phyloP scores from a whole-genome alignment of 2,329 filamentous ascomycete genomes.

The Beauveria bassiana region DNA sequence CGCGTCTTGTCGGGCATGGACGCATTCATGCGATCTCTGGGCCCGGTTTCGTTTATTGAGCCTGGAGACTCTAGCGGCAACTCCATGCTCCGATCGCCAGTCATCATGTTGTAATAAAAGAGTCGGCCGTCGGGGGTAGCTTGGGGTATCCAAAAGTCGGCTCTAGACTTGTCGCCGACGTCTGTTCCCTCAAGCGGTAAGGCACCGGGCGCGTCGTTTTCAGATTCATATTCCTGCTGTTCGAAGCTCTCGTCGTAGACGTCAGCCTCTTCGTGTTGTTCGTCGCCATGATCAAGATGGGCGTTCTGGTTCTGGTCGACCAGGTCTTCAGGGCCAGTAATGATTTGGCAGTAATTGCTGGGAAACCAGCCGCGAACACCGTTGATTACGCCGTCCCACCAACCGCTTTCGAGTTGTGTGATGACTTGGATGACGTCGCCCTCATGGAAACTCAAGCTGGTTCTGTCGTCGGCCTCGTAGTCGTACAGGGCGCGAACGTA shows the following conservation, averaged over 20 bases:
- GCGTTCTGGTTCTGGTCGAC: slow-evolving; percentile 52
- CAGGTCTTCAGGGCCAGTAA: slow-evolving; percentile 67
- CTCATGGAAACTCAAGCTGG: slow-evolving; percentile 91
- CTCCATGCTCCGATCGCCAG: slow-evolving; percentile 90
- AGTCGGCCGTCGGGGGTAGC: slow-evolving; percentile 86
- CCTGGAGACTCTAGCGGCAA: slow-evolving; percentile 85
- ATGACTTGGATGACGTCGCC: slow-evolving; percentile 98
- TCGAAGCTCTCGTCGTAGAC: slow-evolving; percentile 62
- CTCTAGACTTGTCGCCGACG: slow-evolving; percentile 63
- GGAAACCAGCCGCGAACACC: slow-evolving; percentile 97
- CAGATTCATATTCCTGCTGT: slow-evolving; percentile 54
- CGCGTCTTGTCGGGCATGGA: slow-evolving; percentile 83
- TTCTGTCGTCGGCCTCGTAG: slow-evolving; percentile 95
- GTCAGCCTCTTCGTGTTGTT: slow-evolving; percentile 57
- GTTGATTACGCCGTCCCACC: slow-evolving; percentile 99
- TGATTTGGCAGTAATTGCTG: slow-evolving; percentile 93
- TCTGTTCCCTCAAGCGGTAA: slow-evolving; percentile 63
- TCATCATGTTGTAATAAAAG: slow-evolving; percentile 98
- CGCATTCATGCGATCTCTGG: slow-evolving; percentile 80
- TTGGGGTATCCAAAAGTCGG: slow-evolving; percentile 98
- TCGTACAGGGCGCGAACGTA: slow-evolving; percentile 96
- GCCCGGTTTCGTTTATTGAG: slow-evolving; percentile 72
- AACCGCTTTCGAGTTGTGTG: slow-evolving; percentile 94
- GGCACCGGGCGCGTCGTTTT: slow-evolving; percentile 50
- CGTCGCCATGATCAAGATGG: slow-evolving; percentile 46